Evolutionary conservation across 768 basidiomycete genomes (phyloP), one percentile per base, ranked within the genome.

Genomic region (Botryobasidium botryosum): DNA sequence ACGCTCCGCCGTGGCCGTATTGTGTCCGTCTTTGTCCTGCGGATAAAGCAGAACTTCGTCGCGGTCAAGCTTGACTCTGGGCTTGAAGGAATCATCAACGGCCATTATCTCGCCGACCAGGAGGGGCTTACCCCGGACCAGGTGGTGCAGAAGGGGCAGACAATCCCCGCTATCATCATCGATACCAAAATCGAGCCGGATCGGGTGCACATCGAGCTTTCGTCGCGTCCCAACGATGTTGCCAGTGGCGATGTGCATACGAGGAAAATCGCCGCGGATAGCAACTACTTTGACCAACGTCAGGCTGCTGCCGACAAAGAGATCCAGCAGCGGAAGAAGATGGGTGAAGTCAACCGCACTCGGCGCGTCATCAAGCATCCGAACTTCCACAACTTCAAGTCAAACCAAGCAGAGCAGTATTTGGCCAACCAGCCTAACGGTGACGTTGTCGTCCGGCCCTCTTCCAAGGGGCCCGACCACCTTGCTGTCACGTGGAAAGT

Each of bases 401-500:
- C 84, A 5, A 65, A 70, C 12, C 81, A 94, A 52, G 91, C 94
- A 1, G 94, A 97, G 62, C 70, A 76, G 28, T 83, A 80, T 57
- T 67, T 99, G 49, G 82, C 86, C 52, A 78, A 78, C 52, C 84
- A 87, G 58, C 87, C 90, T 53, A 75, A 86, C 17, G 94, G 94
- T 7, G 94, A 97, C 59, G 91, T 92, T 32, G 84, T 97, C 33
- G 88, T 99, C 51, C 69, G 94, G 36, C 94, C 94, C 0, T 92
- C 90, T 15, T 96, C 92, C 3, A 90, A 91, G 61, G 92, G 92
- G 12, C 64, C 70, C 29, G 74, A 94, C 54, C 94, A 97, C 63
- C 68, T 99, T 29, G 92, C 92, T 35, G 82, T 99, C 7, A 99
- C 94, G 0, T 99, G 94, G 94, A 99, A 97, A 63, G 90, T 99